Conservation (phyloP, 345 rosid species). For the Citropsis articulata region DNA sequence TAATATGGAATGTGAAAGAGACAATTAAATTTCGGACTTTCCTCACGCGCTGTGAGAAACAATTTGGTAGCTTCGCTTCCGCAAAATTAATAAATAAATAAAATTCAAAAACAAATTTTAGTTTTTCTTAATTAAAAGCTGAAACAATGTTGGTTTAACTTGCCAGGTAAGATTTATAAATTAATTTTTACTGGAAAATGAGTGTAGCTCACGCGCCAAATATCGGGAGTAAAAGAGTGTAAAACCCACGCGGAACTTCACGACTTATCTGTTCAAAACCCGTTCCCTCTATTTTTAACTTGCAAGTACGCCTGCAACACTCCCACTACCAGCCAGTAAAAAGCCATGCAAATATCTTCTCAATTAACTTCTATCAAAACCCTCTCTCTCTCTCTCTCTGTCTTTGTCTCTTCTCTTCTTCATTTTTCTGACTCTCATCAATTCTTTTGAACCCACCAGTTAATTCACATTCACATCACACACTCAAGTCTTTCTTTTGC, state of each 20-base stretch:
- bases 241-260: neutral
- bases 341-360: slow-evolving; percentile 16
- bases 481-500: neutral
- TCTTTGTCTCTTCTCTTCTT: neutral
- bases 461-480: too few relatives aligned
- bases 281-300: slow-evolving; percentile 25
- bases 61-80: too few relatives aligned
- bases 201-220: slow-evolving; percentile 22
- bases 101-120: too few relatives aligned
- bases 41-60: neutral
- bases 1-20: neutral
- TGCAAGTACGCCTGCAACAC: neutral
- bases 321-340: neutral
- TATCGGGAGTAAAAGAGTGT: slow-evolving; percentile 7
- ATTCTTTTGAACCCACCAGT: neutral
- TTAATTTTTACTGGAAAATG: too few relatives aligned
- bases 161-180: too few relatives aligned
- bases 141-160: neutral
- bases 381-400: neutral
- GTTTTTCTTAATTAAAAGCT: neutral
- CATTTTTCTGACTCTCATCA: too few relatives aligned
- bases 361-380: neutral
- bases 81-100: neutral
- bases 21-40: neutral
- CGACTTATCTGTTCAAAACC: slow-evolving; percentile 13